Base-by-base conservation (phyloP, 768 basidiomycete genomes). In the Leccinum barrowsii region DNA sequence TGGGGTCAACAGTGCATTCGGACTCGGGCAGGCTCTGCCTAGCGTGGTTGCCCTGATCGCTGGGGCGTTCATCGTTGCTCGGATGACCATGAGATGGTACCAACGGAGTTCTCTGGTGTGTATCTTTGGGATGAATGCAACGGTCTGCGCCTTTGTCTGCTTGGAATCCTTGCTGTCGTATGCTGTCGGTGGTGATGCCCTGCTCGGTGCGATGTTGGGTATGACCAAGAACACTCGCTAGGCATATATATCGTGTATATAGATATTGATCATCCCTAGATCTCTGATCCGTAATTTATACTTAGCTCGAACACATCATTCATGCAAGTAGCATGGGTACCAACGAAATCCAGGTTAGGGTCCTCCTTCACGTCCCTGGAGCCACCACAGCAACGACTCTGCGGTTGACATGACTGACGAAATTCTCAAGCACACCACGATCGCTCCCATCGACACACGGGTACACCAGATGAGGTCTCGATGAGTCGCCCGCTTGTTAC, bases 381-480 rank as follows among this genome's bases (percentile, higher is more conserved):
- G 7, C 37, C 24, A 54, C 52, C 28, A 53, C 12, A 19, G 52
- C 49, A 5, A 22, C 32, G 30, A 83, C 65, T 65, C 83, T 87
- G 59, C 82, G 76, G 50, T 76, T 78, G 22, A 90, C 72, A 76
- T 91, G 89, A 59, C 82, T 82, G 22, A 77, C 78, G 61, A 92
- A 86, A 42, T 85, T 82, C 65, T 90, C 87, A 49, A 87, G 86
- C 52, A 87, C 50, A 1, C 61, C 61, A 46, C 86, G 67, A 28
- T 90, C 84, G 28, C 58, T 67, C 0, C 91, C 91, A 51, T 74
- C 75, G 22, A 85, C 65, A 90, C 90, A 92, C 35, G 81, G 77
- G 59, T 82, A 84, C 54, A 80, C 75, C 5, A 70, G 55, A 47
- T 64, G 54, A 21, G 24, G 42, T 35, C 58, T 46, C 47, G 30